Percentiles rank a stretch among this genome's conserved stretches.
Evolutionary conservation across 441 rosid species (phyloP).

Genomic region (Croton laevigatus): DNA sequence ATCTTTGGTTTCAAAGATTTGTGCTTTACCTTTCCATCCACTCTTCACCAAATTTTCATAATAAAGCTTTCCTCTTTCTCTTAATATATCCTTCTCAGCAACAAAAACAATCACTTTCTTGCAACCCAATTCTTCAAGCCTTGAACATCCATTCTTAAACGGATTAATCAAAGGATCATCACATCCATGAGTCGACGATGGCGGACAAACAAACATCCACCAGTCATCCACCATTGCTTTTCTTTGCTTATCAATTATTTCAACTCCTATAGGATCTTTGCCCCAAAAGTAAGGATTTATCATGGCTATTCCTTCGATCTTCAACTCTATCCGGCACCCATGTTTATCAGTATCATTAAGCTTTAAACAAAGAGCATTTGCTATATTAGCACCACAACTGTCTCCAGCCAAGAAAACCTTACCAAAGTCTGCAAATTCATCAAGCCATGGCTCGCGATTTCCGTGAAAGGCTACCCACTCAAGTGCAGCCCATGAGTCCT

Average conservation of each 20-base stretch:
- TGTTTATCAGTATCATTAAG: not conserved
- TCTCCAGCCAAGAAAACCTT: slow-evolving; percentile 57
- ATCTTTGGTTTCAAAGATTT: slow-evolving; percentile 48
- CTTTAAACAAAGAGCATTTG: not conserved
- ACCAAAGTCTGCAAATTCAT: slow-evolving; percentile 39
- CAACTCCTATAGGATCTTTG: slow-evolving; percentile 18
- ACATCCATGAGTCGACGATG: slow-evolving; percentile 41
- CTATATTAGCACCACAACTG: slow-evolving; percentile 55
- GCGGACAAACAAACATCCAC: slow-evolving; percentile 75
- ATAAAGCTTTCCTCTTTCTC: slow-evolving; percentile 57
- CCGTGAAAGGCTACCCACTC: slow-evolving; percentile 38
- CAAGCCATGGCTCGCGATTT: slow-evolving; percentile 50
- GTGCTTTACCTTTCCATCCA: slow-evolving; percentile 45
- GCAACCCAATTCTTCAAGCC: slow-evolving; percentile 41
- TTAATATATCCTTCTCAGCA: slow-evolving; percentile 60
- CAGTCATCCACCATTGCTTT: slow-evolving; percentile 64
- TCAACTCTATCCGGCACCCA: not conserved
- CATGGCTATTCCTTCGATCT: slow-evolving; percentile 20
- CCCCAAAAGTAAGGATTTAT: slow-evolving; percentile 26
- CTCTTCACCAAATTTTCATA: slow-evolving; percentile 48
- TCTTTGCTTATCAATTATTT: slow-evolving; percentile 29
- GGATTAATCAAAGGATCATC: slow-evolving; percentile 79
- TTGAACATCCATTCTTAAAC: slow-evolving; percentile 41
- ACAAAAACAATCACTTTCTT: slow-evolving; percentile 44
- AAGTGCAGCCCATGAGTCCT: slow-evolving; percentile 68